Base-by-base conservation (phyloP, 441 rosid species). In the Hura crepitans region DNA sequence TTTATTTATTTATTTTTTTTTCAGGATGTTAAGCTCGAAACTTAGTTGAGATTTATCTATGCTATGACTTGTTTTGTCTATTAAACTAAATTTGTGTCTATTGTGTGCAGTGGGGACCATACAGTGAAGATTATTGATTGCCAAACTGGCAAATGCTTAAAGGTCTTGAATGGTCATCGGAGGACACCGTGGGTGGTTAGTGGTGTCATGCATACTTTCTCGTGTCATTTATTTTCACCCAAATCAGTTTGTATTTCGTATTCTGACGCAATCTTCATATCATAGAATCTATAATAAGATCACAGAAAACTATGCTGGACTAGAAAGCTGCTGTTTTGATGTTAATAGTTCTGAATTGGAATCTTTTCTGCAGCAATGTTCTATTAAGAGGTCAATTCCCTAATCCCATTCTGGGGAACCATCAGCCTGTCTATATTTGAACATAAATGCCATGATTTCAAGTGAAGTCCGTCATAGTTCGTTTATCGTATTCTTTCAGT, bases 141-240 rank as follows among this genome's bases (percentile, higher is more conserved):
- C 59, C 81, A 78, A 74, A 87, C 84, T 42, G 91, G 92, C 61
- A 85, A 78, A 62, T 89, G 93, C 82, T 81, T 84, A 74, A 92
- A 82, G 81, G 96, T 86, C 42, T 77, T 92, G 76, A 80, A 68
- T 47, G 96, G 97, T 75, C 97, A 92, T 79, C 81, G 86, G 67
- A 81, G 92, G 75, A 92, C 96, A 13, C 97, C 96, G 12, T 91
- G 96, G 97, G 97, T 91, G 90, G 97, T 91, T 76, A 84, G 96
- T 79, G 67, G 58, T 53, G 20, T 37, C 10, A 37, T 25, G 50
- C 31, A 10, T 37, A 70, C n/a, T 49, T 62, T 18, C 22, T 61
- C 5, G 1, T 37, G 65, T 42, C 10, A 42, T 42, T 42, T 14
- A 11, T 42, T 42, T 42, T 42, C 13, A 9, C 46, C 10, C 12